Percentiles rank a stretch among this genome's conserved stretches.
phyloP scores from a whole-genome alignment of 2,329 filamentous ascomycete species.

The Botrytis tulipae region DNA sequence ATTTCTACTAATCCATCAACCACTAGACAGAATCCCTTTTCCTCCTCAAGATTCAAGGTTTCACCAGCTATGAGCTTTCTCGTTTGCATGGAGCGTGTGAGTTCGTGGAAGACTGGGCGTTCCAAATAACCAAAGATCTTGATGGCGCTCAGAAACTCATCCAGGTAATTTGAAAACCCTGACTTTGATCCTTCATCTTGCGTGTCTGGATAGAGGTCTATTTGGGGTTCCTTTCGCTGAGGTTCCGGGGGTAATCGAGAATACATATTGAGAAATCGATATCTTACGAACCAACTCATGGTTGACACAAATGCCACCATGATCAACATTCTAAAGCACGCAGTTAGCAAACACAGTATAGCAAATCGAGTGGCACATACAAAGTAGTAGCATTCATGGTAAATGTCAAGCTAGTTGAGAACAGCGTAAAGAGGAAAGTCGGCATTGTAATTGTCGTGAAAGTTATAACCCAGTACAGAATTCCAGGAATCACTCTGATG shows the following conservation, averaged over 20 bases:
- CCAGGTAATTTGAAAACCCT: constrained; percentile 90
- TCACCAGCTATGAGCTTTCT: constrained; percentile 94
- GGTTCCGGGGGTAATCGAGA: constrained; percentile 89
- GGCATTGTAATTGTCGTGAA: constrained; percentile 87
- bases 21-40: constrained; percentile 96
- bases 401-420: constrained; percentile 91
- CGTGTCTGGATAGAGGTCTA: constrained; percentile 91
- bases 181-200: constrained; percentile 88
- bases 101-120: constrained; percentile 93
- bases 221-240: constrained; percentile 90
- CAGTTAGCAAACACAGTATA: constrained; percentile 26
- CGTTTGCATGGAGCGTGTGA: constrained; percentile 98
- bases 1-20: constrained; percentile 97
- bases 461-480: constrained; percentile 77
- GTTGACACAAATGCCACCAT: constrained; percentile 75
- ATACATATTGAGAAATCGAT: constrained; percentile 97
- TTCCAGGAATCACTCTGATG: constrained; percentile 55
- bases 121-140: constrained; percentile 98
- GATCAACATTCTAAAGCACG: constrained; percentile 64
- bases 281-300: constrained; percentile 89
- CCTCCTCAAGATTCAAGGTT: constrained; percentile 91
- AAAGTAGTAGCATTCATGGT: constrained; percentile 98
- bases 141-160: constrained; percentile 97
- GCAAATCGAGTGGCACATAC: constrained; percentile 48
- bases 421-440: constrained; percentile 82